These are phyloP conservation scores for Wallacemonas collosoma DNA, from an alignment of 208 protist species.

Conservation along the genomic window DNA sequence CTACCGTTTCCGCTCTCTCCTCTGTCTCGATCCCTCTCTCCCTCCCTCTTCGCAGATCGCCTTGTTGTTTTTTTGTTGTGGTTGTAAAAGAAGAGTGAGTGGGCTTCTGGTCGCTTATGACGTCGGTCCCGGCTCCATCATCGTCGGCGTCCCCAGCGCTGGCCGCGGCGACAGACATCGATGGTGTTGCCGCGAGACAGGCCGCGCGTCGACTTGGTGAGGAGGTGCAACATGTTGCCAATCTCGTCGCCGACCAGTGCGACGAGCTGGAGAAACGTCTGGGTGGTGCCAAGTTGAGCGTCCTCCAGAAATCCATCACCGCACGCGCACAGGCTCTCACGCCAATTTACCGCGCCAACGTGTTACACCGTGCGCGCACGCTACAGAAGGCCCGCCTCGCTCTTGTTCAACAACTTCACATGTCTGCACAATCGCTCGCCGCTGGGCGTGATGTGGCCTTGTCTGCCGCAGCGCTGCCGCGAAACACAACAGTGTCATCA, in stretches of 20 bases:
- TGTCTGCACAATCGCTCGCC: slow-evolving; percentile 12
- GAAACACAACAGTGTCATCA: background rate
- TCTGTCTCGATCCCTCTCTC: no score
- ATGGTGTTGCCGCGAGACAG: background rate
- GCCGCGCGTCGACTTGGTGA: background rate
- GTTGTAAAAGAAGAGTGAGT: no score
- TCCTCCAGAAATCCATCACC: background rate
- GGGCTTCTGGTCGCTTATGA: no score
- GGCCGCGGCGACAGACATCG: no score
- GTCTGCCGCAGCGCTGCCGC: no score
- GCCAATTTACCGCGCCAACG: slow-evolving; percentile 11
- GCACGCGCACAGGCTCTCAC: slow-evolving; percentile 11
- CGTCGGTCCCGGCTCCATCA: no score
- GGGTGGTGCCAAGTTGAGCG: slow-evolving; percentile 4
- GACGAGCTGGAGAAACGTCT: slow-evolving; percentile 8
- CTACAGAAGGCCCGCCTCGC: background rate
- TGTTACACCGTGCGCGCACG: background rate
- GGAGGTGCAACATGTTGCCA: background rate
- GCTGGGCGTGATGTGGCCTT: background rate
- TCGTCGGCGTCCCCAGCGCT: no score
- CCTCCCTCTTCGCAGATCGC: no score
- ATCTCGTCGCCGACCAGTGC: slow-evolving; percentile 5
- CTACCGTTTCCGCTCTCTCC: no score
- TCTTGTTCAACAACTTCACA: slow-evolving; percentile 19
- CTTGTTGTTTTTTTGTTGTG: no score